These are phyloP conservation scores for Tephrocybe sp. DNA, from an alignment of 768 basidiomycete species.

Conservation along the genomic window DNA sequence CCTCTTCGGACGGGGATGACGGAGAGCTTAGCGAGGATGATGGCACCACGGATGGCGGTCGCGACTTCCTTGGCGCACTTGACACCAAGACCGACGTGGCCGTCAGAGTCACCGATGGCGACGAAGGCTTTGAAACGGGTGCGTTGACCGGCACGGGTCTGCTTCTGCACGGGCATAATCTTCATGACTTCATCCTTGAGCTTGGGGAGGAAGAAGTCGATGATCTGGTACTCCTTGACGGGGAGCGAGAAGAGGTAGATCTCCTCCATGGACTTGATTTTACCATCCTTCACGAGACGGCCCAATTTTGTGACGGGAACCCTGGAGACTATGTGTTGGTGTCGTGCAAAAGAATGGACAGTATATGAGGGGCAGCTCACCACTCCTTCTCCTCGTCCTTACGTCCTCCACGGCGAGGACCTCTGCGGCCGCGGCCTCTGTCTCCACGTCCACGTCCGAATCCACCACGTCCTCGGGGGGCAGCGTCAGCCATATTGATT, in stretches of 20 bases:
- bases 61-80: conserved; percentile 99
- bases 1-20: conserved; percentile 98
- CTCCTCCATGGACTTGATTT: conserved; percentile 99
- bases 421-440: conserved; percentile 82
- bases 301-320: conserved; percentile 98
- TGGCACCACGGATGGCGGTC: conserved; percentile 98
- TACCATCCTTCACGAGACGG: conserved; percentile 98
- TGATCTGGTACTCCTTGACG: conserved; percentile 99
- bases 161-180: conserved; percentile 99
- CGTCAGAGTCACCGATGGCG: conserved; percentile 97
- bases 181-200: conserved; percentile 99
- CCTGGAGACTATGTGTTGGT: conserved; percentile 47
- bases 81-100: conserved; percentile 98
- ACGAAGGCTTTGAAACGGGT: conserved; percentile 99
- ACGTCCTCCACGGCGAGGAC: conserved; percentile 92
- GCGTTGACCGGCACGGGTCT: conserved; percentile 98
- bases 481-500: conserved; percentile 76
- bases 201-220: conserved; percentile 98
- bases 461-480: conserved; percentile 62
- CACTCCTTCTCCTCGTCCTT: conserved; percentile 99
- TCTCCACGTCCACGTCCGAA: conserved; percentile 92
- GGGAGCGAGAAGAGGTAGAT: conserved; percentile 99
- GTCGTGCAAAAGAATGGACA: conserved; percentile 1
- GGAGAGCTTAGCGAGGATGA: conserved; percentile 97
- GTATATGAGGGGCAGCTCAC: conserved; percentile 46